Conservation (phyloP, 257 asterid genomes). For the Paraleonurus japonicus region DNA sequence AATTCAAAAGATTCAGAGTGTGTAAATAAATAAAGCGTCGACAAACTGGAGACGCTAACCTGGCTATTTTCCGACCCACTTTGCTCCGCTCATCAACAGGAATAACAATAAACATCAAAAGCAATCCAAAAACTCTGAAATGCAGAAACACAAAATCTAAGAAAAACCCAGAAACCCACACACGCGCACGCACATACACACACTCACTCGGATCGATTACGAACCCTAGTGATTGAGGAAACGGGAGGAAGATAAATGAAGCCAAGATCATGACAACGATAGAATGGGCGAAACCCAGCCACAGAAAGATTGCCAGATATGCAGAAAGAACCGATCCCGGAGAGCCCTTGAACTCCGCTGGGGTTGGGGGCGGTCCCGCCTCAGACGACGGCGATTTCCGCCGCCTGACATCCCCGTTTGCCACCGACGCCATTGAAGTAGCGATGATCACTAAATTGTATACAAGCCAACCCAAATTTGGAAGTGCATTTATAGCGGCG, state of each 20-base stretch:
- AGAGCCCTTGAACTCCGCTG: conserved; percentile 65
- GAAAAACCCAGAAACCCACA: background rate
- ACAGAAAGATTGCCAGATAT: conserved; percentile 48
- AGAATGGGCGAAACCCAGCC: conserved; percentile 80
- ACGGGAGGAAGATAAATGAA: conserved; percentile 67
- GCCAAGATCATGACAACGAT: conserved; percentile 39
- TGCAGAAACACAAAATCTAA: background rate
- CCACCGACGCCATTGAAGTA: background rate
- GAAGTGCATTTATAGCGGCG: background rate
- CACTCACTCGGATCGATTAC: background rate
- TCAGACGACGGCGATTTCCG: background rate
- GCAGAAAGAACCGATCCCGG: conserved; percentile 42
- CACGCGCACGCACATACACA: background rate
- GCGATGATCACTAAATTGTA: background rate
- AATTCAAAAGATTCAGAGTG: background rate
- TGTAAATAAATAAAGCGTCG: background rate
- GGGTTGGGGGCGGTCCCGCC: conserved; percentile 23
- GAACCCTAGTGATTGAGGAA: conserved; percentile 55
- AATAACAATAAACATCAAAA: conserved; percentile 53
- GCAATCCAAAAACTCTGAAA: conserved; percentile 66
- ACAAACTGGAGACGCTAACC: conserved; percentile 35
- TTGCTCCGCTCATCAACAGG: conserved; percentile 73
- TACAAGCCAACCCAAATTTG: background rate
- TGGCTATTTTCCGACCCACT: conserved; percentile 62
- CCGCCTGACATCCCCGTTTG: conserved; percentile 7